Base-by-base conservation (phyloP, 1,284 basidiomycete genomes). In the Leccinum subrobustum region DNA sequence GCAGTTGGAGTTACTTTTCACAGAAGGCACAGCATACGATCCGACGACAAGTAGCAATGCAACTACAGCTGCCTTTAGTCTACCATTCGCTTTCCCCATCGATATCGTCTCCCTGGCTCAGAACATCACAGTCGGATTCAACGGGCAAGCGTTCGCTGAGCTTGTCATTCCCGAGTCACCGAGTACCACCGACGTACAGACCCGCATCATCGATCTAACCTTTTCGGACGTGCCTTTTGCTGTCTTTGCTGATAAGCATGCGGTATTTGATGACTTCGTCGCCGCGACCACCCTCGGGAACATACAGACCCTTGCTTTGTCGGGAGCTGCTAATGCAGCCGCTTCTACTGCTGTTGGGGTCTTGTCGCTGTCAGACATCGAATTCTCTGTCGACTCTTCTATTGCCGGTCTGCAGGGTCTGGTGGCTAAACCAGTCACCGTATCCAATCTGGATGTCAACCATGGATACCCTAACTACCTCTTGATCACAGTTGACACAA, bases 301-400 rank as follows among this genome's bases (percentile, higher is more conserved):
- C 35, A 74, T 69, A n/a, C 77, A 86, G 65, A 81, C 79, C 0
- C 77, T 93, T 64, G 73, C 75, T 7, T 75, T 92, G 4, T 82
- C 82, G 20, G 90, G 90, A 18, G 67, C 75, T 16, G 86, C 87
- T 8, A 82, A 85, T 67, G 81, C 81, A 5, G 81, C 83, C 60
- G 86, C 87, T 4, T 75, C 77, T n/a, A 92, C 91, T 2, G 89
- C 88, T 4, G 83, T 91, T 56, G 91, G 91, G n/a, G 66, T 83
- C n/a, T 73, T 92, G 63, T 84, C 79, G 18, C 72, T 89, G 16
- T 77, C 73, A 33, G 81, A 79, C 63, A 90, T 92, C 64, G 77
- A 76, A 9, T 92, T 92, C 70, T 79, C 81, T 4, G 86, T 92
- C 8, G 73, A 82, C 59, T 86, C 87, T 2, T 76, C 78, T 5